Percentiles rank a stretch among this genome's conserved stretches.
Conservation (phyloP, 306 rosid genomes). For the Prunus campanulata region DNA sequence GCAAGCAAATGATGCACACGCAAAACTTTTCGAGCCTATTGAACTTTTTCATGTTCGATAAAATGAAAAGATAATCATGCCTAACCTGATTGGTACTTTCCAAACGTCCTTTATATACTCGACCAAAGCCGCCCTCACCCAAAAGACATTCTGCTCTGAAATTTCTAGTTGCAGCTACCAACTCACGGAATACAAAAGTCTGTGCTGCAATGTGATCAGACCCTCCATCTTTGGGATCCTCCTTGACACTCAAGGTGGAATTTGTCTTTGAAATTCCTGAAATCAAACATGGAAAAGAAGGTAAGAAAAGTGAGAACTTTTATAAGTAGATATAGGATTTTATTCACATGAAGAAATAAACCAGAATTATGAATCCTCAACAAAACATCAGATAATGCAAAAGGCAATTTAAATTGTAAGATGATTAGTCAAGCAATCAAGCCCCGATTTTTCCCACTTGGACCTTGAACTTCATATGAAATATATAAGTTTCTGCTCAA, state of each 20-base stretch:
- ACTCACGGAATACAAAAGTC: slow-evolving; percentile 78
- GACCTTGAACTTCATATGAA: slow-evolving; percentile 7
- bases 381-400: neutral
- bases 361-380: neutral
- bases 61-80: slow-evolving; percentile 6
- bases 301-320: slow-evolving; percentile 2
- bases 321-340: neutral
- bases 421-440: neutral
- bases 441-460: neutral
- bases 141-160: slow-evolving; percentile 76
- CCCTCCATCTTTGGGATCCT: slow-evolving; percentile 52
- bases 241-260: slow-evolving; percentile 47
- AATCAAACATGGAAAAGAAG: slow-evolving; percentile 14
- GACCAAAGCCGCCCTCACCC: slow-evolving; percentile 96
- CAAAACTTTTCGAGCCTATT: slow-evolving; percentile 1
- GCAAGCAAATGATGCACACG: too few relatives aligned
- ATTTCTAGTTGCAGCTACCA: slow-evolving; percentile 90
- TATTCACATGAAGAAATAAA: neutral
- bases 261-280: slow-evolving; percentile 54
- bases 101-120: slow-evolving; percentile 83
- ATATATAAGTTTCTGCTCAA: slow-evolving; percentile 12
- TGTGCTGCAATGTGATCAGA: slow-evolving; percentile 79
- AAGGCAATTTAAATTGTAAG: neutral
- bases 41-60: neutral
- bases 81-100: slow-evolving; percentile 71